Evolutionary conservation across 2,329 filamentous ascomycete species (phyloP).

Genomic region (Monilinia fructigena): DNA sequence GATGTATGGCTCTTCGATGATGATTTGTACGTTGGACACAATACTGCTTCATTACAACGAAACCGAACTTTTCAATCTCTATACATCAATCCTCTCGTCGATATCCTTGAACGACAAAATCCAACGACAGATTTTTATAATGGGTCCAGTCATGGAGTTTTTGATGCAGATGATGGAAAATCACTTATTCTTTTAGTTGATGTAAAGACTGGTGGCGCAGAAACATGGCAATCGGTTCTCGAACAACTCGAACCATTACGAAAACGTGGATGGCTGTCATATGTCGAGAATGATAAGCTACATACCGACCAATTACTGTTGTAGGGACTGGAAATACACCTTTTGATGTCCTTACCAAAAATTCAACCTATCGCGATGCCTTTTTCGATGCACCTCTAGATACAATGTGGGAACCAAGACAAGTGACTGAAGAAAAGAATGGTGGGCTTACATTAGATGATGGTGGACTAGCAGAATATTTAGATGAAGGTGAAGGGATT

Average conservation of each 20-base stretch:
- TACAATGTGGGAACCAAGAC: conserved; percentile 42
- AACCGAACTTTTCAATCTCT: conserved; percentile 60
- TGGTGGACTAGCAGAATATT: conserved; percentile 16
- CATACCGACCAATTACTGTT: conserved; percentile 61
- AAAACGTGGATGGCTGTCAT: conserved; percentile 56
- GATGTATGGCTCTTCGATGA: conserved; percentile 64
- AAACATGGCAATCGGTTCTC: conserved; percentile 54
- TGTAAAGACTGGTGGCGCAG: conserved; percentile 58
- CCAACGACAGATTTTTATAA: conserved; percentile 48
- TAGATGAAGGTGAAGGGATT: conserved; percentile 29
- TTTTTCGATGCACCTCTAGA: conserved; percentile 66
- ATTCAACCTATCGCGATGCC: conserved; percentile 56
- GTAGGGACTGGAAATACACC: conserved; percentile 66
- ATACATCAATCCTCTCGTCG: conserved; percentile 63
- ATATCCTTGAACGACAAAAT: conserved; percentile 56
- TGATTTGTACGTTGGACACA: conserved; percentile 64
- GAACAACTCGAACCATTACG: conserved; percentile 59
- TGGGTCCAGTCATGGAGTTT: conserved; percentile 54
- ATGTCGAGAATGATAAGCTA: conserved; percentile 51
- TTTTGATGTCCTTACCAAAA: conserved; percentile 54
- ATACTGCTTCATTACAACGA: conserved; percentile 51
- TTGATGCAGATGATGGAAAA: conserved; percentile 51
- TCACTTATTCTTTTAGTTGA: conserved; percentile 65
- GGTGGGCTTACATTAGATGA: conserved; percentile 25
- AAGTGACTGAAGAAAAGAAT: conserved; percentile 21